These are phyloP conservation scores for Leccinum imitatum DNA, from an alignment of 768 basidiomycete species.

Conservation along the genomic window DNA sequence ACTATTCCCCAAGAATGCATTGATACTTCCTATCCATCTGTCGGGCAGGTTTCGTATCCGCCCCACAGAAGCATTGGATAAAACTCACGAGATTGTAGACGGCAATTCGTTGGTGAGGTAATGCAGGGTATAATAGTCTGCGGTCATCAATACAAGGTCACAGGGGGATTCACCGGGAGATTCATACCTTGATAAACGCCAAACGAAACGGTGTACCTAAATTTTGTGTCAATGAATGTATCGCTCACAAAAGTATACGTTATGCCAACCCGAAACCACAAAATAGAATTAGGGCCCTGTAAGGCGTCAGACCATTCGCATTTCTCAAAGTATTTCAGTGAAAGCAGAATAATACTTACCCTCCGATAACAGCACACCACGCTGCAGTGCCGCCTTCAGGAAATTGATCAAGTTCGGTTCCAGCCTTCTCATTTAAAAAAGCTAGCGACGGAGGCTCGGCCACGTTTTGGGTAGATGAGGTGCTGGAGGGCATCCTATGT, in stretches of 20 bases:
- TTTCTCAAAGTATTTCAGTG: not conserved
- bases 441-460: not conserved
- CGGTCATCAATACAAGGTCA: not conserved
- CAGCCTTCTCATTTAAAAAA: constrained; percentile 2
- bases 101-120: constrained; percentile 35
- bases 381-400: constrained; percentile 31
- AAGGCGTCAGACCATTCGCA: not conserved
- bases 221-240: not conserved
- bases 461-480: constrained; percentile 1
- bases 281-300: constrained; percentile 32
- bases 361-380: constrained; percentile 26
- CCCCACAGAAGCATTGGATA: not conserved
- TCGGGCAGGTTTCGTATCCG: not conserved
- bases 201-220: constrained; percentile 35
- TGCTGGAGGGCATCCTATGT: constrained; percentile 6
- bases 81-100: constrained; percentile 38
- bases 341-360: constrained; percentile 11
- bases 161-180: not conserved
- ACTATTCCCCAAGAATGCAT: constrained; percentile 39
- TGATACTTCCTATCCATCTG: constrained; percentile 48
- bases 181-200: constrained; percentile 41
- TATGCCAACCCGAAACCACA: constrained; percentile 33
- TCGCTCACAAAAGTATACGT: not conserved
- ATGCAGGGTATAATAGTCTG: constrained; percentile 40
- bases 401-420: constrained; percentile 11